A percentile compares a stretch with the other conserved stretches of the same genome.
Conservation (phyloP, 1,284 basidiomycete genomes). For the Cerioporus squamosus region DNA sequence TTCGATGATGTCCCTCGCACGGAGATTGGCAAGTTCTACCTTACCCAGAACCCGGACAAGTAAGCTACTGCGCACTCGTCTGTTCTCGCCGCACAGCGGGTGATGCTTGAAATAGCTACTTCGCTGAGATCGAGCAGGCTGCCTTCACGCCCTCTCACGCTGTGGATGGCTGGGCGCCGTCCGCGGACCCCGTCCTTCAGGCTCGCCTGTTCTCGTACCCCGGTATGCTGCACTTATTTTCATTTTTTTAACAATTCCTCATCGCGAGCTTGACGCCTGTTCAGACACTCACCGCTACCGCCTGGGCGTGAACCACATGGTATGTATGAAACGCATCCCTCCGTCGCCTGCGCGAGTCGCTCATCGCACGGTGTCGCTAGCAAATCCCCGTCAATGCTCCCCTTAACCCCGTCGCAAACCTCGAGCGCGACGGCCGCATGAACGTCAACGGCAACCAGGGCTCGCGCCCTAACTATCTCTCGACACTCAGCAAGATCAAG, state of each 20-base stretch:
- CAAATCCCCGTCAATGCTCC: conserved; percentile 37
- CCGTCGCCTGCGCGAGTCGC: background rate
- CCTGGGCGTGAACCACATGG: conserved; percentile 44
- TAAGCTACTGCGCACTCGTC: background rate
- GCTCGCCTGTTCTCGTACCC: conserved; percentile 47
- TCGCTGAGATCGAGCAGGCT: conserved; percentile 83
- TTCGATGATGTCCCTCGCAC: conserved; percentile 58
- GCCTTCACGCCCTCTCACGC: conserved; percentile 88
- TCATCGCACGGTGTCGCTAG: conserved; percentile 6
- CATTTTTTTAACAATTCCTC: background rate
- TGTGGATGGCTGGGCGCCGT: conserved; percentile 47
- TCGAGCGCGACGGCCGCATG: conserved; percentile 41
- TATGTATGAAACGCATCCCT: conserved; percentile 1
- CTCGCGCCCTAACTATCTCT: conserved; percentile 34
- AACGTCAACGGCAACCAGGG: conserved; percentile 37
- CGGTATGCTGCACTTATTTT: conserved; percentile 10
- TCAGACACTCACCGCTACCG: conserved; percentile 42
- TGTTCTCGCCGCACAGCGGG: background rate
- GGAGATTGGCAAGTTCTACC: conserved; percentile 84
- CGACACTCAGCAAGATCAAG: conserved; percentile 31
- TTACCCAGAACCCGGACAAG: conserved; percentile 86
- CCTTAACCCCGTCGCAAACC: conserved; percentile 39
- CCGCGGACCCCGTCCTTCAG: conserved; percentile 49
- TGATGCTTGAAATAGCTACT: conserved; percentile 49
- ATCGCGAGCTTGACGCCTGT: background rate